Evolutionary conservation across 2,329 filamentous ascomycete genomes (phyloP).

Genomic region (Ciborinia camelliae): DNA sequence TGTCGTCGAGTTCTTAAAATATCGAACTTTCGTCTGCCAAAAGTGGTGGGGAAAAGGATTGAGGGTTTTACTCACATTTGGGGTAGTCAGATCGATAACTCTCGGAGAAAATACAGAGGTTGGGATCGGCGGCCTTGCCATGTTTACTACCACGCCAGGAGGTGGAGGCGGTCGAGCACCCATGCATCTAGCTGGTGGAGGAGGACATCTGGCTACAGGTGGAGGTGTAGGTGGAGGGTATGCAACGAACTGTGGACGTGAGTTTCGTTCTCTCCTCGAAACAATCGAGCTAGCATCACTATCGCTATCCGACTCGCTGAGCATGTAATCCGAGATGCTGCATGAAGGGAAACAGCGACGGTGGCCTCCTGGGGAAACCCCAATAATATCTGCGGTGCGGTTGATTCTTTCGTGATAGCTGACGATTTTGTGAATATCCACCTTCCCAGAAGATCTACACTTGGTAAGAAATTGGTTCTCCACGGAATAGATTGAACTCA

Average conservation of each 20-base stretch:
- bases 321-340: conserved; percentile 18
- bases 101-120: neutral
- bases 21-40: neutral
- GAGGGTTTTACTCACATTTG: neutral
- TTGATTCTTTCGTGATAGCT: conserved; percentile 27
- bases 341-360: neutral
- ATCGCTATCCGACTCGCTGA: conserved; percentile 17
- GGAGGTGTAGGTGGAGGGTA: conserved; percentile 1
- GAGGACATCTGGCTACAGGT: neutral
- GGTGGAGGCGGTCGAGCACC: neutral
- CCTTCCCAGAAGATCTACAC: conserved; percentile 25
- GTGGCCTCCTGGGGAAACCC: conserved; percentile 20
- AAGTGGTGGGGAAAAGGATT: neutral
- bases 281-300: conserved; percentile 20
- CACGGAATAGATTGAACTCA: conserved; percentile 18
- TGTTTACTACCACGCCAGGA: neutral
- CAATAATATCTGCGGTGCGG: conserved; percentile 26
- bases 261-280: conserved; percentile 1
- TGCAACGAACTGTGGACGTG: neutral
- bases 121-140: no score
- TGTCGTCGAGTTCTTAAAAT: no score
- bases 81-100: neutral
- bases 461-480: neutral
- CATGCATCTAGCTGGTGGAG: no score
- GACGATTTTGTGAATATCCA: conserved; percentile 29